Conservation (phyloP, 2,329 filamentous ascomycete species). For the Ophiobolus disseminans region DNA sequence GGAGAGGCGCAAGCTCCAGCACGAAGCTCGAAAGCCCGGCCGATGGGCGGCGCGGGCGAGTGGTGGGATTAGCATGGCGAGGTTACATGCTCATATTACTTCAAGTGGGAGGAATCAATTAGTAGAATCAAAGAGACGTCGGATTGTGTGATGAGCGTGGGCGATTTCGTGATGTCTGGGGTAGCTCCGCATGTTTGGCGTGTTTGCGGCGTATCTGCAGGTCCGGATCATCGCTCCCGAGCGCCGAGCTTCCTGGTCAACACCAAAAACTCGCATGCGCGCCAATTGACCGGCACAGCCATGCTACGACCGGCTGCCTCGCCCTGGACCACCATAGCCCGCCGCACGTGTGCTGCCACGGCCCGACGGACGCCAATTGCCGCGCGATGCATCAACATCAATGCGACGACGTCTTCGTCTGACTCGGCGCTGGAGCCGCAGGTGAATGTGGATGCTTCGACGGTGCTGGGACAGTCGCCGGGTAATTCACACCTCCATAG, state of each 20-base stretch:
- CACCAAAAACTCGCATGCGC: conserved; percentile 11
- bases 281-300: conserved; percentile 37
- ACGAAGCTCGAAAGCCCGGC: conserved; percentile 31
- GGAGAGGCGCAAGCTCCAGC: conserved; percentile 26
- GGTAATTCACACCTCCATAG: conserved; percentile 21
- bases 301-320: conserved; percentile 42
- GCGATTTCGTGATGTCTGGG: conserved; percentile 2
- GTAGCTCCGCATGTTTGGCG: conserved; percentile 18
- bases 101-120: conserved; percentile 4
- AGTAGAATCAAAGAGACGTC: not conserved
- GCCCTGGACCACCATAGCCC: conserved; percentile 33
- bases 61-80: conserved; percentile 44
- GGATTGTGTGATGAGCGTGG: not conserved
- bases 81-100: conserved; percentile 31
- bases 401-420: conserved; percentile 52
- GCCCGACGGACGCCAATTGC: conserved; percentile 22
- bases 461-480: conserved; percentile 34
- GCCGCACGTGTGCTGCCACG: conserved; percentile 19
- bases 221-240: conserved; percentile 6
- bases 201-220: conserved; percentile 10
- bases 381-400: conserved; percentile 54
- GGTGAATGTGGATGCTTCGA: conserved; percentile 25
- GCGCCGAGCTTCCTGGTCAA: conserved; percentile 12
- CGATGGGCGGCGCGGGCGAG: conserved; percentile 45
- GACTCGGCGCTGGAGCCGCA: conserved; percentile 49